A percentile compares a stretch with the other conserved stretches of the same genome.
These are phyloP conservation scores for Xerocomus brunneocitrinus DNA, from an alignment of 768 basidiomycete genomes.

Conservation along the genomic window DNA sequence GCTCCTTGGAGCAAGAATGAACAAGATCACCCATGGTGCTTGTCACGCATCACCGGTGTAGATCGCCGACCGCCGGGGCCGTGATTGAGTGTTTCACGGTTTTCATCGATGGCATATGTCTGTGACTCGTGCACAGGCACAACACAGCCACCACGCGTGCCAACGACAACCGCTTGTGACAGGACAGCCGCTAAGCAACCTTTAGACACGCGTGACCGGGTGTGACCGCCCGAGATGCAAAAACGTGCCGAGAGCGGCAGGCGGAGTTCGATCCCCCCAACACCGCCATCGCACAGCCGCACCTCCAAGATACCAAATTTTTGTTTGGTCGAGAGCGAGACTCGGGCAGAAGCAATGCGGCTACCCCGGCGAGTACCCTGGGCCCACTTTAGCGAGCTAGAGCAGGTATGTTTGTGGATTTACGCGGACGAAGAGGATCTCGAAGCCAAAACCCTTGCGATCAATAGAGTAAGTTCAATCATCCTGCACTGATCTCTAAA, in stretches of 20 bases:
- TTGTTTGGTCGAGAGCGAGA: too few species aligned
- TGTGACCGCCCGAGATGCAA: too few species aligned
- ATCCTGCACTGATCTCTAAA: not conserved
- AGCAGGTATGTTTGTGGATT: slow-evolving; percentile 73
- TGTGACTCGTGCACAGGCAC: not conserved
- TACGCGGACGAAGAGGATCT: slow-evolving; percentile 60
- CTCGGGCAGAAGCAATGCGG: slow-evolving; percentile 40
- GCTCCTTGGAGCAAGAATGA: too few species aligned
- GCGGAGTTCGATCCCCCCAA: too few species aligned
- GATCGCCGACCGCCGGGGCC: too few species aligned
- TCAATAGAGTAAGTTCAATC: slow-evolving; percentile 53
- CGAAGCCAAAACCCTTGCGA: slow-evolving; percentile 51
- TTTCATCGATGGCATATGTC: not conserved
- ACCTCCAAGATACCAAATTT: not conserved
- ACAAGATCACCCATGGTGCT: too few species aligned
- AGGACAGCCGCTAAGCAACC: not conserved
- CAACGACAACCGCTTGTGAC: too few species aligned
- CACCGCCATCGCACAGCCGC: too few species aligned
- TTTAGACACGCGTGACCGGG: too few species aligned
- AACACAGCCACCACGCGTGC: not conserved
- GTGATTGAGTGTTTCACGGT: too few species aligned
- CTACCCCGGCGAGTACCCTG: slow-evolving; percentile 82
- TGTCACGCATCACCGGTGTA: too few species aligned
- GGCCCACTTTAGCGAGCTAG: slow-evolving; percentile 63
- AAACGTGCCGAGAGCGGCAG: too few species aligned